These are phyloP conservation scores for Colletotrichum filicis DNA, from an alignment of 2,329 filamentous ascomycete genomes.

Conservation along the genomic window DNA sequence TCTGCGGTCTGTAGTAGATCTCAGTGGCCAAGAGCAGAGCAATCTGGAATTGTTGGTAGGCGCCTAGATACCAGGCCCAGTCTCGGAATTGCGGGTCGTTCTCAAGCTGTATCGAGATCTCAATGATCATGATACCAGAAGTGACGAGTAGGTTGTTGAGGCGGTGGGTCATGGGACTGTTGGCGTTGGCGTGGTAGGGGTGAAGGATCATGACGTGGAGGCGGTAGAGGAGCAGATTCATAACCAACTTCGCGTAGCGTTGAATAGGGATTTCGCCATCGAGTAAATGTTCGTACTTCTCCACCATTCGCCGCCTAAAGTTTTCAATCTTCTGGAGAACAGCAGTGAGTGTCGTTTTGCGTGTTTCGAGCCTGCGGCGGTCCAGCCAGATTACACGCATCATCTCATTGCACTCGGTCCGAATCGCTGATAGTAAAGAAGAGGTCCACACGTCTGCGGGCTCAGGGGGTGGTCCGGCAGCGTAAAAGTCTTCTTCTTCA, in stretches of 20 bases:
- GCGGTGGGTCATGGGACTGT: conserved; percentile 65
- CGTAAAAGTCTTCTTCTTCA: conserved; percentile 71
- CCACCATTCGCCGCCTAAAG: conserved; percentile 72
- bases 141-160: conserved; percentile 72
- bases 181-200: conserved; percentile 67
- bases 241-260: conserved; percentile 70
- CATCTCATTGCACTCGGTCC: conserved; percentile 80
- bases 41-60: conserved; percentile 78
- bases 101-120: conserved; percentile 59
- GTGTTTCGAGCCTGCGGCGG: conserved; percentile 70
- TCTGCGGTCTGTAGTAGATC: conserved; percentile 67
- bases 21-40: conserved; percentile 77
- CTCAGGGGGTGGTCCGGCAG: conserved; percentile 51
- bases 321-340: conserved; percentile 76
- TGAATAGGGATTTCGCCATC: conserved; percentile 70
- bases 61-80: conserved; percentile 79
- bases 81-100: conserved; percentile 56
- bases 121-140: conserved; percentile 64
- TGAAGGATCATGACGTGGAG: conserved; percentile 76
- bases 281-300: conserved; percentile 73
- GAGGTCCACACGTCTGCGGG: conserved; percentile 72
- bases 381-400: conserved; percentile 78
- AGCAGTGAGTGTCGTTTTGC: conserved; percentile 70
- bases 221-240: conserved; percentile 71
- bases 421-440: conserved; percentile 73